Conservation (phyloP, 2,329 filamentous ascomycete genomes). For the Macrophomina phaseolina region DNA sequence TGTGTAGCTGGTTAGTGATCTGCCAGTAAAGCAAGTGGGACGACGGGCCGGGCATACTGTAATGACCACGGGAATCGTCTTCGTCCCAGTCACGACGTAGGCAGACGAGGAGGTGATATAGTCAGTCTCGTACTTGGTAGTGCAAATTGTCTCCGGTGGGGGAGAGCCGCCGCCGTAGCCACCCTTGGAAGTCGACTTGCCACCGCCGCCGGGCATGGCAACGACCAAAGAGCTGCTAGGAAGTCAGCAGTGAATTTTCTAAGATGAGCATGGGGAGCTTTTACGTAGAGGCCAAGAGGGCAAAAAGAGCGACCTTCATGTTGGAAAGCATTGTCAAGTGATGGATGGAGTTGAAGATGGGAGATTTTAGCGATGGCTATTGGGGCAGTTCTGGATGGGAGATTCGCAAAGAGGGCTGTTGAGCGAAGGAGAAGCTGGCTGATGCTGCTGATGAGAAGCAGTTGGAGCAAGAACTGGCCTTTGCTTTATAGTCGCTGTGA, state of each 20-base stretch:
- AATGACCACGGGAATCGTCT: slow-evolving; percentile 9
- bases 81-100: slow-evolving; percentile 7
- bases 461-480: slow-evolving; percentile 29
- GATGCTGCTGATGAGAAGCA: slow-evolving; percentile 4
- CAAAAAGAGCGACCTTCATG: slow-evolving; percentile 26
- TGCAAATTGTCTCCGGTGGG: slow-evolving; percentile 12
- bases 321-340: slow-evolving; percentile 21
- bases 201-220: slow-evolving; percentile 12
- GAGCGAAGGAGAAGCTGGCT: slow-evolving; percentile 28
- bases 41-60: neutral
- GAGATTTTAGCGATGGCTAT: slow-evolving; percentile 28
- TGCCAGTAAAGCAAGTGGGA: neutral
- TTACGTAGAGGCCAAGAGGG: slow-evolving; percentile 24
- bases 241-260: neutral
- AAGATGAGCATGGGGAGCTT: neutral
- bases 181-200: neutral
- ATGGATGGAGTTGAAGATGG: neutral
- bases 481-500: slow-evolving; percentile 25
- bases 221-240: slow-evolving; percentile 11
- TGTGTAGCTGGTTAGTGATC: neutral
- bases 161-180: neutral
- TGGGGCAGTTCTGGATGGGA: slow-evolving; percentile 28
- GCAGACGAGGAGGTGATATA: neutral
- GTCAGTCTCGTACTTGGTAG: slow-evolving; percentile 14
- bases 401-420: slow-evolving; percentile 27